Evolutionary conservation across 345 rosid species (phyloP), one percentile per base, ranked within the genome.

Genomic region (Cardamine chenopodiifolia): DNA sequence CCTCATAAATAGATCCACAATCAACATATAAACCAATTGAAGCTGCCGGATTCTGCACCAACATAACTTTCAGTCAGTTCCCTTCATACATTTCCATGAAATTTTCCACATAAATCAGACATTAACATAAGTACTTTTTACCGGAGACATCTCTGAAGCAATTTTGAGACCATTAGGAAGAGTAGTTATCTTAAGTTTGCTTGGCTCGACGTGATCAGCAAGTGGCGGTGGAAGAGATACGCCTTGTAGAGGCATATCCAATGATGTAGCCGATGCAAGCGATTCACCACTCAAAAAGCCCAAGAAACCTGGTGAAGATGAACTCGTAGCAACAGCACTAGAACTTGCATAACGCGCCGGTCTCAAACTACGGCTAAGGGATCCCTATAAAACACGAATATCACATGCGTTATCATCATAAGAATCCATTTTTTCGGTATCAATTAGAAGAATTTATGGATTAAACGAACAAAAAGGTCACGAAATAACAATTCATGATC

Each of bases 151-250:
- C 82, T 90, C 92, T 0, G 97, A 88, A 42, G 89, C 97, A 34
- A 91, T 81, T 67, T 81, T 87, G 66, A 87, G 71, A 11, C 97
- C 97, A 81, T 94, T 94, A 4, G 86, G 79, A 44, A 92, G 92
- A 72, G 90, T 82, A 31, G 80, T 85, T 61, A 83, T 62, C 83
- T 74, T 77, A 47, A 83, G 73, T 71, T 82, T 84, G 80, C 89
- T 83, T 3, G 92, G 92, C 78, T 86, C 87, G 1, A 87, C 82
- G 35, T 70, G 80, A 78, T 90, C 97, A n/a, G 95, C 82, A 1
- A 91, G 73, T 0, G 86, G 26, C 0, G 88, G 85, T 5, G 90
- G 95, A 48, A 82, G 76, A 4, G 87, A 71, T 35, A 91, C 79
- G 2, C 91, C 90, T 14, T 79, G 77, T 28, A 91, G 83, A 1